These are phyloP conservation scores for Dipteronia dyeriana DNA, from an alignment of 345 rosid species.

Conservation along the genomic window DNA sequence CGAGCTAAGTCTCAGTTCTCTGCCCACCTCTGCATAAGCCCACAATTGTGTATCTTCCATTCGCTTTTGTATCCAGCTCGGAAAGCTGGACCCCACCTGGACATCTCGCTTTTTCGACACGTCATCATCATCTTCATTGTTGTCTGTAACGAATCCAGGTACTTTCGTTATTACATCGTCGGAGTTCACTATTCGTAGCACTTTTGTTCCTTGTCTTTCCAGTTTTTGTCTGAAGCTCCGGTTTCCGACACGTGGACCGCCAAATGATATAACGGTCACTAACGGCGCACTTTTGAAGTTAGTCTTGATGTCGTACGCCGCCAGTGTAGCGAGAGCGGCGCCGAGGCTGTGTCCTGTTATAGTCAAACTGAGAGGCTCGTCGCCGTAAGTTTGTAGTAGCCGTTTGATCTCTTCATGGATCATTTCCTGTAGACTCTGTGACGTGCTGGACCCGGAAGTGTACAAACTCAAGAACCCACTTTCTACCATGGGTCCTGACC, in stretches of 20 bases:
- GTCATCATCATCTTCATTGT: slow-evolving; percentile 24
- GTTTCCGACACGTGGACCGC: slow-evolving; percentile 94
- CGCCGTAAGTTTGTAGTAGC: slow-evolving; percentile 56
- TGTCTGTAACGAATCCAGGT: slow-evolving; percentile 72
- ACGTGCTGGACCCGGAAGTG: slow-evolving; percentile 47
- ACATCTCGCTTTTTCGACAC: slow-evolving; percentile 7
- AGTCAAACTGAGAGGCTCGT: slow-evolving; percentile 78
- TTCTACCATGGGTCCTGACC: slow-evolving; percentile 74
- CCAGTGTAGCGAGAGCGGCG: slow-evolving; percentile 79
- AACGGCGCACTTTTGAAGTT: slow-evolving; percentile 50
- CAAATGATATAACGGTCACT: slow-evolving; percentile 88
- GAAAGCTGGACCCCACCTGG: slow-evolving; percentile 30
- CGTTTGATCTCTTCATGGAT: slow-evolving; percentile 62
- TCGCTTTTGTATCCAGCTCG: slow-evolving; percentile 60
- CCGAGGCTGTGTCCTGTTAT: slow-evolving; percentile 95
- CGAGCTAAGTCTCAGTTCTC: slow-evolving; percentile 71
- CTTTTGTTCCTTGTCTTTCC: slow-evolving; percentile 73
- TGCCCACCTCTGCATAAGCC: slow-evolving; percentile 84
- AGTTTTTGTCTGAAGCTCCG: slow-evolving; percentile 54
- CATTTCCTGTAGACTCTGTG: slow-evolving; percentile 61
- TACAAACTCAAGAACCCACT: slow-evolving; percentile 84
- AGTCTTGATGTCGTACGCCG: slow-evolving; percentile 74
- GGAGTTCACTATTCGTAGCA: slow-evolving; percentile 78
- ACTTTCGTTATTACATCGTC: slow-evolving; percentile 86
- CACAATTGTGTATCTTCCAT: slow-evolving; percentile 57